phyloP scores from a whole-genome alignment of 2,329 filamentous ascomycete genomes.

The Huntiella moniliformis region DNA sequence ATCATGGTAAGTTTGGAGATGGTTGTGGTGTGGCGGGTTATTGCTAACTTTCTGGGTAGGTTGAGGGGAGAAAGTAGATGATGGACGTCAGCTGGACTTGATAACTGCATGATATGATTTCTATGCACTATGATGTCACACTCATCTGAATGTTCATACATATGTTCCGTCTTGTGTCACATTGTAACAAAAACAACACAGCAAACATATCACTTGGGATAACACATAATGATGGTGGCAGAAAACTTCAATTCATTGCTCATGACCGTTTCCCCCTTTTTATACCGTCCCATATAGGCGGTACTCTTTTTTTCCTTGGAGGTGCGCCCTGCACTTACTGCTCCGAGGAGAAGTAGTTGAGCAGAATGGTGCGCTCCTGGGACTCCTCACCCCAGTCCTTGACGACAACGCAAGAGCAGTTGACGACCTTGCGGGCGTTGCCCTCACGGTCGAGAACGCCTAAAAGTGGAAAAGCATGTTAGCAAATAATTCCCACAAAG shows the following conservation, averaged over 20 bases:
- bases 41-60: conserved; percentile 14
- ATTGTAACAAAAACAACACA: no score
- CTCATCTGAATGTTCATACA: no score
- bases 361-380: conserved; percentile 93
- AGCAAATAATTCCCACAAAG: conserved; percentile 15
- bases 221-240: conserved; percentile 2
- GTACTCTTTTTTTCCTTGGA: conserved; percentile 23
- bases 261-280: conserved; percentile 13
- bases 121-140: no score
- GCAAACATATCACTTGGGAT: no score
- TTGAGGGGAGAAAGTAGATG: conserved; percentile 24
- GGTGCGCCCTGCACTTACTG: conserved; percentile 30
- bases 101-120: no score
- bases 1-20: conserved; percentile 42
- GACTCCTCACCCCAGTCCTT: conserved; percentile 99
- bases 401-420: conserved; percentile 99
- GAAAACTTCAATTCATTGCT: conserved; percentile 8
- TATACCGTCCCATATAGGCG: conserved; percentile 12
- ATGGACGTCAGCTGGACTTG: background rate
- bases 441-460: conserved; percentile 98
- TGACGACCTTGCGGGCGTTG: conserved; percentile 99
- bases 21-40: background rate
- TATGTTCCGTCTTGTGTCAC: no score
- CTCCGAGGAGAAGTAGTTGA: conserved; percentile 99
- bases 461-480: conserved; percentile 23